Percentiles rank a stretch among this genome's conserved stretches.
Conservation (phyloP, 345 rosid species). For the Corchorus olitorius region DNA sequence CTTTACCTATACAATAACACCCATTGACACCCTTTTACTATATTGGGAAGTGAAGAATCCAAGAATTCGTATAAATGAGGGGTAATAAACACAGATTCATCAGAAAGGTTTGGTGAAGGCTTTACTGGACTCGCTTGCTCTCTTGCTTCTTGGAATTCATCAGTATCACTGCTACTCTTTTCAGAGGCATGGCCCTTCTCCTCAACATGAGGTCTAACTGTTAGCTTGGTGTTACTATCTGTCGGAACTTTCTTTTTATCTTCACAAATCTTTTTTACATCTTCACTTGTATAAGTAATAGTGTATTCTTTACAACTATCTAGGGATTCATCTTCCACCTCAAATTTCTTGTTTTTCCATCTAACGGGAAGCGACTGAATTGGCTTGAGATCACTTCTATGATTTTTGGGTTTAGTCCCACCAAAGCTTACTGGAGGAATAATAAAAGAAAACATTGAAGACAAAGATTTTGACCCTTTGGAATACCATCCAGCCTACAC, state of each 20-base stretch:
- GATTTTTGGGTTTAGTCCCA: conserved; percentile 44
- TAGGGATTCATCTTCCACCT: conserved; percentile 25
- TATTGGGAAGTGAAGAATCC: conserved; percentile 75
- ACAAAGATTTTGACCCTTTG: conserved; percentile 42
- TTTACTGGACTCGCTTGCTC: conserved; percentile 38
- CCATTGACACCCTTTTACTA: conserved; percentile 90
- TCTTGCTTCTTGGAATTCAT: conserved; percentile 48
- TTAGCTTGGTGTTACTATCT: conserved; percentile 17
- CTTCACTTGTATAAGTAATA: conserved; percentile 14
- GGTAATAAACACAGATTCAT: conserved; percentile 66
- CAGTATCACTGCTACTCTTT: conserved; percentile 44
- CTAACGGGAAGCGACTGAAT: conserved; percentile 49
- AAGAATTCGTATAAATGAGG: conserved; percentile 70
- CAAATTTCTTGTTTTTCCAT: conserved; percentile 41
- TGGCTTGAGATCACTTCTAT: conserved; percentile 37
- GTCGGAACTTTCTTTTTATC: conserved; percentile 19
- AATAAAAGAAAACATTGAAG: conserved; percentile 54
- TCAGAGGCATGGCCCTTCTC: conserved; percentile 23
- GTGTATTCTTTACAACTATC: conserved; percentile 35
- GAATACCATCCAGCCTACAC: conserved; percentile 63
- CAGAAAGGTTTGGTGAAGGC: conserved; percentile 46
- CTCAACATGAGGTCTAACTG: conserved; percentile 16
- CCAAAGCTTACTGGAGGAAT: conserved; percentile 36
- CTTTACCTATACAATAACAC: conserved; percentile 79
- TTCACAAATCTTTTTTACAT: conserved; percentile 14